Conservation (phyloP, 352 stramenopile genomes). For the Aphanomyces invadans region DNA sequence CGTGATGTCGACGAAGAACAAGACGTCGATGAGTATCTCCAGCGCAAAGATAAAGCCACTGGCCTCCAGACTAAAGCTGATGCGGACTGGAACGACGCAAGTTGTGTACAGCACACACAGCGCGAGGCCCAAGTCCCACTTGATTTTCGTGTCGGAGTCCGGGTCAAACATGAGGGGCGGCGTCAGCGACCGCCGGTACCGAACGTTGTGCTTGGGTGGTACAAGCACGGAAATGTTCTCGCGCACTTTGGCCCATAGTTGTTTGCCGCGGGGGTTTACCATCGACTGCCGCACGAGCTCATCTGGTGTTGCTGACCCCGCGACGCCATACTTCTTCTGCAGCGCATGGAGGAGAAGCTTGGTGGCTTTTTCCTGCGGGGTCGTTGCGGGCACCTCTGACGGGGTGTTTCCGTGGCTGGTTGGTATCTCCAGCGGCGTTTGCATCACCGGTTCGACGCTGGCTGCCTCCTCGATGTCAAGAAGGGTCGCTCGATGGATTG, state of each 20-base stretch:
- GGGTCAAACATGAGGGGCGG: constrained; percentile 49
- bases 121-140: constrained; percentile 68
- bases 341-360: not conserved
- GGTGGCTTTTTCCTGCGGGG: not conserved
- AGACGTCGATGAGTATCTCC: constrained; percentile 53
- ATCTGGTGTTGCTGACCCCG: not conserved
- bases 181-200: not conserved
- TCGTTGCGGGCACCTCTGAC: not conserved
- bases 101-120: constrained; percentile 72
- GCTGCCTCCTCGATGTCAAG: too few relatives aligned
- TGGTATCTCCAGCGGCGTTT: too few relatives aligned
- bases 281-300: not conserved
- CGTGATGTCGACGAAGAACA: constrained; percentile 64
- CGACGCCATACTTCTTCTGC: not conserved
- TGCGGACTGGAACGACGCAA: constrained; percentile 61
- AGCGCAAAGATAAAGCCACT: constrained; percentile 36
- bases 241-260: constrained; percentile 20
- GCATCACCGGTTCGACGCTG: too few relatives aligned
- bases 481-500: too few relatives aligned
- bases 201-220: constrained; percentile 1
- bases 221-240: constrained; percentile 16
- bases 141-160: constrained; percentile 42
- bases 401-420: too few relatives aligned
- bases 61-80: constrained; percentile 66
- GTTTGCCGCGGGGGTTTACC: not conserved